Evolutionary conservation across 257 asterid species (phyloP).

Genomic region (Linaria vulgaris): DNA sequence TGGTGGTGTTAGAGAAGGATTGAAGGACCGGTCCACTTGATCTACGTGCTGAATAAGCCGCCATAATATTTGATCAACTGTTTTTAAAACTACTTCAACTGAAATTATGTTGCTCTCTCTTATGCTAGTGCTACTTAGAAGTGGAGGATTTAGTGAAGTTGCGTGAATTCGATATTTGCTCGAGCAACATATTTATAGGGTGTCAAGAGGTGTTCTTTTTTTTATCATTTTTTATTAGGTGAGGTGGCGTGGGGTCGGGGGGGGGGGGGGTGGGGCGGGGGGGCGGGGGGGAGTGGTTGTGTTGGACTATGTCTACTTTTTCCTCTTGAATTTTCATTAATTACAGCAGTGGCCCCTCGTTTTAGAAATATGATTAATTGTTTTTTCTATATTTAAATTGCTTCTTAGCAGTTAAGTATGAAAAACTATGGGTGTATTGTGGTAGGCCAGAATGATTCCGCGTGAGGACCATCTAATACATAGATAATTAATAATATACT

Average conservation of each 20-base stretch:
- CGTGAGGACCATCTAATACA: too few relatives aligned
- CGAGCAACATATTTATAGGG: constrained; percentile 26
- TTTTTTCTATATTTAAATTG: not conserved
- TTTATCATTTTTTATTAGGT: too few relatives aligned
- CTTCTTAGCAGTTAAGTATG: not conserved
- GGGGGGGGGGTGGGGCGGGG: too few relatives aligned
- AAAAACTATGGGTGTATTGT: too few relatives aligned
- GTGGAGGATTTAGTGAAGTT: constrained; percentile 23
- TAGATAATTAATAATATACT: too few relatives aligned
- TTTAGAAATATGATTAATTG: not conserved
- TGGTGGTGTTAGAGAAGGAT: constrained; percentile 18
- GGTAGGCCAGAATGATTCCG: constrained; percentile 17
- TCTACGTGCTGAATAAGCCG: constrained; percentile 39
- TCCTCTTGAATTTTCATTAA: not conserved
- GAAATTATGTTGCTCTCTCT: not conserved
- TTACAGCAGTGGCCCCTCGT: constrained; percentile 7
- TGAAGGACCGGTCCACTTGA: constrained; percentile 51
- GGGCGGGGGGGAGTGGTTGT: not conserved
- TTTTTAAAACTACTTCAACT: not conserved
- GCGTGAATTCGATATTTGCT: constrained; percentile 39
- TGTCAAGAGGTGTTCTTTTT: not conserved
- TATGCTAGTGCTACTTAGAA: not conserved
- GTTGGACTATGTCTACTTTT: not conserved
- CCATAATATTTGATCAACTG: constrained; percentile 24
- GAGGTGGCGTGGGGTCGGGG: too few relatives aligned